Evolutionary conservation across 2,329 filamentous ascomycete species (phyloP).

Genomic region (Achaetomium macrosporum): DNA sequence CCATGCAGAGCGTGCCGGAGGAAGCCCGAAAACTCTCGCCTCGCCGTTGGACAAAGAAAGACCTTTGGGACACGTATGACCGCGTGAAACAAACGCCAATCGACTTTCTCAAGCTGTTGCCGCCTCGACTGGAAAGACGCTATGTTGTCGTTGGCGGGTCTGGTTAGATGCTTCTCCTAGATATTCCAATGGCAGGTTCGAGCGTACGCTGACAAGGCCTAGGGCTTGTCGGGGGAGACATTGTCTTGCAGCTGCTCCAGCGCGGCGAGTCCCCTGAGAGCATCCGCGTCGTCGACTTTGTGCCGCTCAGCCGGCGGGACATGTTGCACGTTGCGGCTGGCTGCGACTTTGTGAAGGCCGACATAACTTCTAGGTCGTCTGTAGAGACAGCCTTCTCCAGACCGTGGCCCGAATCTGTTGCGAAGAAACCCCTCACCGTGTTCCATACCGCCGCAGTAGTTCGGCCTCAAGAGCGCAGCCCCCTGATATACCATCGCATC

Average conservation of each 20-base stretch:
- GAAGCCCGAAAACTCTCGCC: slow-evolving; percentile 30
- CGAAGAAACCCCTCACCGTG: slow-evolving; percentile 46
- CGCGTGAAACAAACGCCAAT: slow-evolving; percentile 33
- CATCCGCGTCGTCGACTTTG: slow-evolving; percentile 50
- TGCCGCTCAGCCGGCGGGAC: slow-evolving; percentile 37
- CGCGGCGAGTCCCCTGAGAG: slow-evolving; percentile 45
- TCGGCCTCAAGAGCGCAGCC: slow-evolving; percentile 43
- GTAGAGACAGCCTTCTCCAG: slow-evolving; percentile 41
- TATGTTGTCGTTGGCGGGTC: slow-evolving; percentile 44
- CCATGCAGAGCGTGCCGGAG: slow-evolving; percentile 33
- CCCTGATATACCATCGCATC: slow-evolving; percentile 39
- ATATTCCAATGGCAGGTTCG: not conserved
- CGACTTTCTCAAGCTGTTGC: slow-evolving; percentile 35
- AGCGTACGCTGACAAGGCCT: slow-evolving; percentile 6
- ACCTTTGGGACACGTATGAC: slow-evolving; percentile 33
- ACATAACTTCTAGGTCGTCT: slow-evolving; percentile 43
- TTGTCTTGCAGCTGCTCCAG: slow-evolving; percentile 47
- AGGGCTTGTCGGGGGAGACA: slow-evolving; percentile 51
- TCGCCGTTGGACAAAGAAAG: slow-evolving; percentile 33
- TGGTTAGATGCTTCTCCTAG: slow-evolving; percentile 30
- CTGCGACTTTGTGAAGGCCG: slow-evolving; percentile 41
- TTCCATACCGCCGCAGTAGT: slow-evolving; percentile 54
- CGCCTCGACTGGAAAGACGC: slow-evolving; percentile 36
- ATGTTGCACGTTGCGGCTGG: slow-evolving; percentile 33
- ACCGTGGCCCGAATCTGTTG: slow-evolving; percentile 40